Evolutionary conservation across 2,329 filamentous ascomycete genomes (phyloP).

Genomic region (Orbilia javanica): DNA sequence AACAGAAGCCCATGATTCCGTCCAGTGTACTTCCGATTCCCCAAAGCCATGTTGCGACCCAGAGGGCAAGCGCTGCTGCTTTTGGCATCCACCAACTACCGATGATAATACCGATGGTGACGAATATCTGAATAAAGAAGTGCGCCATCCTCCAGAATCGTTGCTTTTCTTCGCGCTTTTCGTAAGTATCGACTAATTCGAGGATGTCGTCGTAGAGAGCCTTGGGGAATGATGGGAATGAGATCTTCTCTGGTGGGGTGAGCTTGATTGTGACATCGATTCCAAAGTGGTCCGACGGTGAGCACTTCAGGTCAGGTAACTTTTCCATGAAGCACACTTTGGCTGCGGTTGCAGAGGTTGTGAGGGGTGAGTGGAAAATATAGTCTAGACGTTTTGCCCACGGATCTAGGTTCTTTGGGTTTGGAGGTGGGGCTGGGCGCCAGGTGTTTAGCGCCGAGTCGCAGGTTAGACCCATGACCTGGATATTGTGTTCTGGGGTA

Average conservation of each 20-base stretch:
- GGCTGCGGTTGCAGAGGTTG: slow-evolving; percentile 71
- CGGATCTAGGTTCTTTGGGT: slow-evolving; percentile 75
- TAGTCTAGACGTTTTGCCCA: slow-evolving; percentile 92
- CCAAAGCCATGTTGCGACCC: slow-evolving; percentile 82
- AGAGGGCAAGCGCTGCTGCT: slow-evolving; percentile 84
- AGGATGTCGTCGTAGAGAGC: slow-evolving; percentile 70
- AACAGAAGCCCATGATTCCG: slow-evolving; percentile 86
- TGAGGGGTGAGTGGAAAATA: slow-evolving; percentile 73
- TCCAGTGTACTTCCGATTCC: slow-evolving; percentile 83
- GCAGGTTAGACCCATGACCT: slow-evolving; percentile 80
- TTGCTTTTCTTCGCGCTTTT: slow-evolving; percentile 77
- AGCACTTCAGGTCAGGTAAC: slow-evolving; percentile 79
- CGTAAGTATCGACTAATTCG: slow-evolving; percentile 76
- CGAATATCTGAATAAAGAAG: slow-evolving; percentile 76
- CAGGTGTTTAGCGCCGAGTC: slow-evolving; percentile 91
- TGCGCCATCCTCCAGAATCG: slow-evolving; percentile 78
- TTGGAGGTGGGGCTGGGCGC: slow-evolving; percentile 84
- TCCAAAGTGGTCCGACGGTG: slow-evolving; percentile 93
- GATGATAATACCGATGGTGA: slow-evolving; percentile 80
- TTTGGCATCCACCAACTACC: slow-evolving; percentile 82
- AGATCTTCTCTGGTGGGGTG: slow-evolving; percentile 61
- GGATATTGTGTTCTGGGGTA: slow-evolving; percentile 80
- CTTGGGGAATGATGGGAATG: slow-evolving; percentile 60
- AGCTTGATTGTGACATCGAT: slow-evolving; percentile 81
- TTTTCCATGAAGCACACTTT: slow-evolving; percentile 82